These are phyloP conservation scores for Tuctoria greenei DNA, from an alignment of 176 grass and related monocot species.

Conservation along the genomic window DNA sequence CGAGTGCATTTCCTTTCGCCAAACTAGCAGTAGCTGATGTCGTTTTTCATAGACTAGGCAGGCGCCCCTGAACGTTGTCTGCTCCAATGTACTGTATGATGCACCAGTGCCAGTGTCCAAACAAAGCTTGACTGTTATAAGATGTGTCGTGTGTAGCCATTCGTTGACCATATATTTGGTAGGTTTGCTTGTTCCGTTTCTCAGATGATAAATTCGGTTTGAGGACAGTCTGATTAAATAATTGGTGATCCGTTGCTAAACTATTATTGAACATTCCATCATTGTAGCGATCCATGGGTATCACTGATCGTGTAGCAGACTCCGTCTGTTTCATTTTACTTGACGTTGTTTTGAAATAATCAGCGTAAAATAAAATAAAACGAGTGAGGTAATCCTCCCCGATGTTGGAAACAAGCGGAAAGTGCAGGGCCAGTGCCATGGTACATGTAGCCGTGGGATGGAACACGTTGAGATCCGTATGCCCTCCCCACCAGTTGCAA, in stretches of 20 bases:
- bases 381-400: too few relatives aligned
- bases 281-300: too few relatives aligned
- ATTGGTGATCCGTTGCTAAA: neutral
- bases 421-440: too few relatives aligned
- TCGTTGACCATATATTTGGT: conserved; percentile 4
- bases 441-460: too few relatives aligned
- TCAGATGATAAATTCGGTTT: conserved; percentile 3
- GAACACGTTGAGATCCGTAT: too few relatives aligned
- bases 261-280: too few relatives aligned
- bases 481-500: too few relatives aligned
- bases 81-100: neutral
- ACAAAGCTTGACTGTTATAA: conserved; percentile 31
- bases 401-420: too few relatives aligned
- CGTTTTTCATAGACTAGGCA: neutral
- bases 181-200: neutral
- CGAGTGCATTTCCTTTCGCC: conserved; percentile 80
- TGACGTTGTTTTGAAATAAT: too few relatives aligned
- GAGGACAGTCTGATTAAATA: neutral
- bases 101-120: conserved; percentile 4
- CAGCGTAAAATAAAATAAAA: too few relatives aligned
- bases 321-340: too few relatives aligned
- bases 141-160: conserved; percentile 5
- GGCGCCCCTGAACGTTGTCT: neutral
- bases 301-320: too few relatives aligned
- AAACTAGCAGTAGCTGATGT: conserved; percentile 40